Conservation (phyloP, 83 land plant genomes). For the Larix sibirica region DNA sequence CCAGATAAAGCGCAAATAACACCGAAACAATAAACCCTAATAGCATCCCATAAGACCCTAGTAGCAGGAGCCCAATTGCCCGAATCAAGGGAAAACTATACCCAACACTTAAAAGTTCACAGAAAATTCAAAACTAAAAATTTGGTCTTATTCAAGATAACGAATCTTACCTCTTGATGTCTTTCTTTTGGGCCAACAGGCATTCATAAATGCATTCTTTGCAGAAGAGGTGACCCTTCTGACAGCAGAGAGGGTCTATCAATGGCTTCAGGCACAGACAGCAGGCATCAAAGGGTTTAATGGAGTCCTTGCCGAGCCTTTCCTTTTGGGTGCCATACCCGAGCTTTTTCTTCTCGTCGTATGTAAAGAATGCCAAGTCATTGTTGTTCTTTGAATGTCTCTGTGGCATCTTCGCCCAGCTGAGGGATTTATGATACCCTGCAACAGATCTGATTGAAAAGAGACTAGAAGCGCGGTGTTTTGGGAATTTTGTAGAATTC, state of each 20-base stretch:
- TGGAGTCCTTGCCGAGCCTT: conserved; percentile 96
- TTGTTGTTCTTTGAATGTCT: conserved; percentile 99
- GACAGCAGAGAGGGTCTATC: conserved; percentile 91
- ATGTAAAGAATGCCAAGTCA: conserved; percentile 98
- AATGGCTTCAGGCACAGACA: conserved; percentile 93
- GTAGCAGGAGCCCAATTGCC: background rate
- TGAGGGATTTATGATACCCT: no score
- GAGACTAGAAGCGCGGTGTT: no score
- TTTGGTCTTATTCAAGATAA: background rate
- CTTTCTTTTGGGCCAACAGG: conserved; percentile 96
- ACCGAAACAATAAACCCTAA: background rate
- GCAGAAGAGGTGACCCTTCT: conserved; percentile 91
- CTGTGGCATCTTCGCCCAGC: conserved; percentile 79
- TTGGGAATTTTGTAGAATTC: no score
- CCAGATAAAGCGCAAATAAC: background rate
- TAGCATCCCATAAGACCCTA: background rate
- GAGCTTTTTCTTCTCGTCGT: conserved; percentile 97
- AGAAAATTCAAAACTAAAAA: background rate
- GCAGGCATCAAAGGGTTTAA: conserved; percentile 95
- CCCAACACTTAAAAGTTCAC: background rate
- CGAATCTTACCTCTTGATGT: conserved; percentile 74
- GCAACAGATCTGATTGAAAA: no score
- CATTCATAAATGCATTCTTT: conserved; percentile 96
- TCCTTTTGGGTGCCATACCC: conserved; percentile 98
- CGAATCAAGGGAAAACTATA: background rate